Evolutionary conservation across 192 early-diverging fungal genomes (phyloP).

Genomic region (Pecoramyces ruminantium): DNA sequence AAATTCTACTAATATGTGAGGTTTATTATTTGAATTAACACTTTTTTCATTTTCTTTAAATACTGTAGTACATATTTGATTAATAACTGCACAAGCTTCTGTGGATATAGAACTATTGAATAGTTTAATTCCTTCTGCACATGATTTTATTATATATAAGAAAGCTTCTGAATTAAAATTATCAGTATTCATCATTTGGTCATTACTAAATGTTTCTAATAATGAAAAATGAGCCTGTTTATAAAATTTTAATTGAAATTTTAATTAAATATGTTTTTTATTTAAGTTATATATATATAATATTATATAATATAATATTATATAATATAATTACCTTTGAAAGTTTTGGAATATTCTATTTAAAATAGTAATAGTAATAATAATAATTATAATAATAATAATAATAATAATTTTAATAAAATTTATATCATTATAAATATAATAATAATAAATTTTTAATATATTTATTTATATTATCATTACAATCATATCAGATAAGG

Average conservation of each 20-base stretch:
- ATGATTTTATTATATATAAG: not conserved
- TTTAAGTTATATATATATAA: too few relatives aligned
- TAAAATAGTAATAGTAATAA: too few relatives aligned
- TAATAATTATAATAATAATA: too few relatives aligned
- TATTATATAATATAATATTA: too few relatives aligned
- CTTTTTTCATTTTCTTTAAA: constrained; percentile 11
- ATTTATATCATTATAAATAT: too few relatives aligned
- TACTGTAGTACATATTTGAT: constrained; percentile 1
- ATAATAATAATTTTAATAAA: too few relatives aligned
- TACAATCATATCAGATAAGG: not conserved
- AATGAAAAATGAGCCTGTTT: not conserved
- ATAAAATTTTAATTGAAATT: too few relatives aligned
- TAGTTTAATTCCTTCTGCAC: not conserved
- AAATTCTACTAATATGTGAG: constrained; percentile 36
- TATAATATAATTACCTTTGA: not conserved
- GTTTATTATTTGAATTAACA: constrained; percentile 9
- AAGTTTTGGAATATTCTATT: not conserved
- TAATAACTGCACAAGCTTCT: not conserved
- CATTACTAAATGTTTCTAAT: not conserved
- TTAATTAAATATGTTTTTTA: too few relatives aligned
- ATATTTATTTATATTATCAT: not conserved
- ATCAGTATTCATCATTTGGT: not conserved
- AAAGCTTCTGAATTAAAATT: not conserved
- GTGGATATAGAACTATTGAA: not conserved
- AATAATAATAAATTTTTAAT: not conserved